phyloP scores from a whole-genome alignment of 768 basidiomycete genomes.

The Lactifluus echinatus region DNA sequence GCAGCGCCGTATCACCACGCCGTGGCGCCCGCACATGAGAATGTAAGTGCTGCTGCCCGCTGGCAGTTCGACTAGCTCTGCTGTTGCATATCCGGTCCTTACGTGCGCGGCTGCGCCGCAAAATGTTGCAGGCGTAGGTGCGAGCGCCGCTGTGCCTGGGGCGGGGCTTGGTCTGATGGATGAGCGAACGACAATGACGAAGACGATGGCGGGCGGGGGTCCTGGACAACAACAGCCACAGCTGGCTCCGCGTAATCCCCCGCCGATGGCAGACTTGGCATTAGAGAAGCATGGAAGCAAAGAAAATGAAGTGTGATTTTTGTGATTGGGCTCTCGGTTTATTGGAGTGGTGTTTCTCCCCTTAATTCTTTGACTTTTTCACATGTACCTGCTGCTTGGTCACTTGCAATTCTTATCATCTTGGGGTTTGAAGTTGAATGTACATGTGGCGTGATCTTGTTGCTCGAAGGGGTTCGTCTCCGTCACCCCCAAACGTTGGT shows the following conservation, averaged over 20 bases:
- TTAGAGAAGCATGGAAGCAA: constrained; percentile 40
- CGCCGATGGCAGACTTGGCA: constrained; percentile 40
- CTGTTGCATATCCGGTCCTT: constrained; percentile 36
- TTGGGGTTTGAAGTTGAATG: background rate
- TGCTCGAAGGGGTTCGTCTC: background rate
- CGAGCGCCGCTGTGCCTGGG: constrained; percentile 41
- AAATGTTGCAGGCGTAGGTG: constrained; percentile 38
- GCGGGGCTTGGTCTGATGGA: constrained; percentile 38
- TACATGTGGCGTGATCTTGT: background rate
- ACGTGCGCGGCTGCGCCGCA: constrained; percentile 35
- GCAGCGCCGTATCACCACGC: constrained; percentile 30
- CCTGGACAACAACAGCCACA: constrained; percentile 1
- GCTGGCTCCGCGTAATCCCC: constrained; percentile 40
- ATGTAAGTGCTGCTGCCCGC: constrained; percentile 29
- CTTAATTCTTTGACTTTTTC: too few species aligned
- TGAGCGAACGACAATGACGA: constrained; percentile 27
- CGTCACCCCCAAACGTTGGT: too few species aligned
- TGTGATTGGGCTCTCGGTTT: too few species aligned
- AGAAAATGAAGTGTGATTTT: constrained; percentile 27
- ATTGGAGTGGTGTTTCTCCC: too few species aligned
- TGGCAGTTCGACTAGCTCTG: constrained; percentile 36
- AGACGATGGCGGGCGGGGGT: constrained; percentile 28
- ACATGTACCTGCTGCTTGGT: background rate
- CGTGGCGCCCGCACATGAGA: constrained; percentile 34
- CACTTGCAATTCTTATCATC: background rate